Evolutionary conservation across 257 asterid species (phyloP).

Genomic region (Solanum microdontum): DNA sequence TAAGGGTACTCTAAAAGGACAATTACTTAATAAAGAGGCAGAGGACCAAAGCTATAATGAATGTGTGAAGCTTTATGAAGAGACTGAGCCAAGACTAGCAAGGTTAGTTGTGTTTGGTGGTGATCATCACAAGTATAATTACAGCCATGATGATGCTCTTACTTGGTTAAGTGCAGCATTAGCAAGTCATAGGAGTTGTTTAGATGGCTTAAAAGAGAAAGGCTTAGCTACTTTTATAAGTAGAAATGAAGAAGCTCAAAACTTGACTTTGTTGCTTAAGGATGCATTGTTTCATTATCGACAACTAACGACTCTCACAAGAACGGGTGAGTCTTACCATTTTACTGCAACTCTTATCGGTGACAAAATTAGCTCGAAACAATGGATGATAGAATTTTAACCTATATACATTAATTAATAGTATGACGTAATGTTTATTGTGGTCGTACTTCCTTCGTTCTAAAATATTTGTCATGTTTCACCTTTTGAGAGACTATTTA

Average conservation of each 20-base stretch:
- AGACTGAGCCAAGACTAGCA: slow-evolving; percentile 30
- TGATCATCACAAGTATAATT: background rate
- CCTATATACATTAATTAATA: background rate
- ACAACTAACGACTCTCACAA: background rate
- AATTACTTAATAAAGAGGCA: background rate
- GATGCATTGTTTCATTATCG: slow-evolving; percentile 35
- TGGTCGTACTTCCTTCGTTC: background rate
- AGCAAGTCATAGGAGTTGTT: slow-evolving; percentile 48
- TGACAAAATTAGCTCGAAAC: background rate
- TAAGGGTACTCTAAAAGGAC: background rate
- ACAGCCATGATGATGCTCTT: slow-evolving; percentile 31
- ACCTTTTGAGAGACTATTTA: background rate
- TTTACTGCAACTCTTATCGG: no score
- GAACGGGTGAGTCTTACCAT: background rate
- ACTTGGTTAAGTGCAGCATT: slow-evolving; percentile 69
- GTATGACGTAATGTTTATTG: background rate
- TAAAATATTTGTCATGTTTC: background rate
- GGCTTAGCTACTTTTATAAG: slow-evolving; percentile 1
- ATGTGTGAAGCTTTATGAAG: slow-evolving; percentile 40
- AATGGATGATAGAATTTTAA: background rate
- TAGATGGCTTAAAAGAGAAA: slow-evolving; percentile 44
- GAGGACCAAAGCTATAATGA: background rate
- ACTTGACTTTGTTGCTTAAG: slow-evolving; percentile 25
- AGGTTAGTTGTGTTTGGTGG: slow-evolving; percentile 15
- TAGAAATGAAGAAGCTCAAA: slow-evolving; percentile 7